Evolutionary conservation across 129 eudicot genomes (phyloP).

Genomic region (Deinandra increscens): DNA sequence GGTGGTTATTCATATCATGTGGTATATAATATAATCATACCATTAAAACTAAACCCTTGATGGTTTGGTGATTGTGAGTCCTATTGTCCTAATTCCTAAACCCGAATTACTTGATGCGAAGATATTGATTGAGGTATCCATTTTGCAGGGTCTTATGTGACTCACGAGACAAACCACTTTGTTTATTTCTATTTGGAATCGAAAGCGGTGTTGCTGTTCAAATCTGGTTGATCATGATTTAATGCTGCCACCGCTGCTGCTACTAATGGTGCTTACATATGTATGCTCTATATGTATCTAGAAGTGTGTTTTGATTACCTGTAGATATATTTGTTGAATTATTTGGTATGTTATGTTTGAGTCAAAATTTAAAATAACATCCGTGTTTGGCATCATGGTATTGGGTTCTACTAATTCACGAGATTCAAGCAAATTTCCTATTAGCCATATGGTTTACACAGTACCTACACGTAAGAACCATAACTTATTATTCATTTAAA

Average conservation of each 20-base stretch:
- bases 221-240: slow-evolving; percentile 60
- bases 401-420: neutral
- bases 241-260: neutral
- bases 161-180: slow-evolving; percentile 81
- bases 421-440: no score
- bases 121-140: neutral
- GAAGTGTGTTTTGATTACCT: neutral
- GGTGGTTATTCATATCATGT: slow-evolving; percentile 8
- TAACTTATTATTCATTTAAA: no score
- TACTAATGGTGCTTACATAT: neutral
- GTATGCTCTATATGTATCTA: no score
- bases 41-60: neutral
- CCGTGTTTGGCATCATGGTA: neutral
- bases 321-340: slow-evolving; percentile 8
- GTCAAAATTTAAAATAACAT: neutral
- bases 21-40: no score
- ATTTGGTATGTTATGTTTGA: neutral
- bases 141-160: slow-evolving; percentile 61
- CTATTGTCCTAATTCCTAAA: neutral
- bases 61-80: neutral
- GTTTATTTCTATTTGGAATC: slow-evolving; percentile 81
- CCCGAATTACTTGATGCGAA: neutral
- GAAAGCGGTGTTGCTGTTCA: slow-evolving; percentile 78
- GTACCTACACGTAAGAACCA: no score
- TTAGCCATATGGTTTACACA: no score